These are phyloP conservation scores for Acanthamoeba polyphaga DNA, from an alignment of 208 protist species.

Conservation along the genomic window DNA sequence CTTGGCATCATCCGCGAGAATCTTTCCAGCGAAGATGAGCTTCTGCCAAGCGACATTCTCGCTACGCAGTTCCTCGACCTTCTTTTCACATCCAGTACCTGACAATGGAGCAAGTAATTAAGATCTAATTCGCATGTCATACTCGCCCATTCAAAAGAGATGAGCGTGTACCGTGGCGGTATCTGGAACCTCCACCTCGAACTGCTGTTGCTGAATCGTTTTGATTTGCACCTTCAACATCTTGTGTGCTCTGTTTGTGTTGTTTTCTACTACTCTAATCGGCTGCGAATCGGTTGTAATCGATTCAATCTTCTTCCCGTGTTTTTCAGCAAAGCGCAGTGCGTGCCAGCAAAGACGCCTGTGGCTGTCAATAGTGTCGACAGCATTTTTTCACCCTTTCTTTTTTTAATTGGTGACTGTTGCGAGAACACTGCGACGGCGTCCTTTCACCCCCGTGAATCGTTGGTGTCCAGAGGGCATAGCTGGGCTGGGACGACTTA, in stretches of 20 bases:
- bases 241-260: neutral
- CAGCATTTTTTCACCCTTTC: neutral
- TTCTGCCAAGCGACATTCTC: conserved; percentile 41
- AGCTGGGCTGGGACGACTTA: too few relatives aligned
- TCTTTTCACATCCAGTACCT: conserved; percentile 63
- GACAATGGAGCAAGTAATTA: neutral
- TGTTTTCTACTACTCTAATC: neutral
- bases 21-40: conserved; percentile 72
- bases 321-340: conserved; percentile 15
- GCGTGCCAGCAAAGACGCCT: neutral
- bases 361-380: neutral
- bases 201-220: conserved; percentile 56
- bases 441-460: too few relatives aligned
- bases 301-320: neutral
- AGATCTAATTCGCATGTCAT: neutral
- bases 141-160: neutral
- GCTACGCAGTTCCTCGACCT: neutral
- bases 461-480: too few relatives aligned
- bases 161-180: conserved; percentile 21
- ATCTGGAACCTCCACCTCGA: conserved; percentile 31
- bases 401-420: too few relatives aligned
- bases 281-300: neutral
- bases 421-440: too few relatives aligned
- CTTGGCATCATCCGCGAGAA: conserved; percentile 50
- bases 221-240: conserved; percentile 57